These are phyloP conservation scores for Amborella trichopoda DNA, from an alignment of 164 flowering plant species.

Conservation along the genomic window DNA sequence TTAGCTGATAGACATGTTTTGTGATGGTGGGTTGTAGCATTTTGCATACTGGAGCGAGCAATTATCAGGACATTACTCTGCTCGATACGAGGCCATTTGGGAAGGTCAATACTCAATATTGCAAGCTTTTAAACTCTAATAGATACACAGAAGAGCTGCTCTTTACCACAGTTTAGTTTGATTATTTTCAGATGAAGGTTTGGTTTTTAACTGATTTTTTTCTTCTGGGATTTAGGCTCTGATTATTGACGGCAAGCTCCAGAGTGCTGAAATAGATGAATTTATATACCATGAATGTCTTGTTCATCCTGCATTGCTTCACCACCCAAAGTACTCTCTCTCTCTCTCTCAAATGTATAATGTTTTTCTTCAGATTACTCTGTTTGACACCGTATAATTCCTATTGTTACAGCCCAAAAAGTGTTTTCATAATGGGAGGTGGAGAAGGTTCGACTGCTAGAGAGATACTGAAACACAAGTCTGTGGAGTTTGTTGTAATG, in stretches of 20 bases:
- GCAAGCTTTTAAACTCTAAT: no score
- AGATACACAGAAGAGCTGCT: no score
- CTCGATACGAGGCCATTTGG: conserved; percentile 93
- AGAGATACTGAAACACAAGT: conserved; percentile 60
- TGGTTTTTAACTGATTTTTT: not conserved
- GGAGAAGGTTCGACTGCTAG: conserved; percentile 95
- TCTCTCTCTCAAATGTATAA: not conserved
- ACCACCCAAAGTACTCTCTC: conserved; percentile 46
- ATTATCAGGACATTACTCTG: conserved; percentile 74
- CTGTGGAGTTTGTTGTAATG: conserved; percentile 66
- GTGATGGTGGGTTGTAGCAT: conserved; percentile 31
- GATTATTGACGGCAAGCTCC: conserved; percentile 92
- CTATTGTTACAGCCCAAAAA: conserved; percentile 38
- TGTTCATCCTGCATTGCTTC: conserved; percentile 85
- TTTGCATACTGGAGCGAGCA: conserved; percentile 65
- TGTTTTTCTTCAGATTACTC: not conserved
- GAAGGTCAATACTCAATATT: no score
- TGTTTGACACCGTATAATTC: not conserved
- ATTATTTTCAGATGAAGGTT: no score
- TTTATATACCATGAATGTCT: conserved; percentile 92
- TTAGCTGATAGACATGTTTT: no score
- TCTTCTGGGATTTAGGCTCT: conserved; percentile 32
- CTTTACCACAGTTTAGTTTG: no score
- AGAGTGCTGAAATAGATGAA: conserved; percentile 89
- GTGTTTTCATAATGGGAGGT: conserved; percentile 81